These are phyloP conservation scores for Gamarada debralockiae DNA, from an alignment of 495 filamentous ascomycete species.

Conservation along the genomic window DNA sequence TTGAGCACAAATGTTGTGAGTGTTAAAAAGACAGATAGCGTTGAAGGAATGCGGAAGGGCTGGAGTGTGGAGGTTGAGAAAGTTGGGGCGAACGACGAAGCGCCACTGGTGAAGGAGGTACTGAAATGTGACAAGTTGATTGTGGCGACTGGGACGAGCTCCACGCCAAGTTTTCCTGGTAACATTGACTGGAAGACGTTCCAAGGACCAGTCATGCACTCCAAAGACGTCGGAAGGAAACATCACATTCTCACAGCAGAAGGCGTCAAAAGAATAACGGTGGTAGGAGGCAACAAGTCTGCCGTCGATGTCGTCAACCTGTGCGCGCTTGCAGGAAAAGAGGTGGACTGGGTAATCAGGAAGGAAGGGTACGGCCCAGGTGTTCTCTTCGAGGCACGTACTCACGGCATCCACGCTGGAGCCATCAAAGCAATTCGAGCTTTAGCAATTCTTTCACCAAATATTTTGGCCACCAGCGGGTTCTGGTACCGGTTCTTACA, in stretches of 20 bases:
- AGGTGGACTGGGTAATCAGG: constrained; percentile 33
- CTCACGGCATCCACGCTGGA: constrained; percentile 2
- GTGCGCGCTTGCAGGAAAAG: constrained; percentile 29
- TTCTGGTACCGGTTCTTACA: constrained; percentile 1
- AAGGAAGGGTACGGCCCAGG: constrained; percentile 26
- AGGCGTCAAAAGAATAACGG: constrained; percentile 22
- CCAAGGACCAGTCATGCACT: constrained; percentile 27
- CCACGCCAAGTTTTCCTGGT: constrained; percentile 28
- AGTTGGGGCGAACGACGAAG: constrained; percentile 1
- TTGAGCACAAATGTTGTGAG: constrained; percentile 29
- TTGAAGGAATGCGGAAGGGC: constrained; percentile 1
- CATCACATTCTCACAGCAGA: constrained; percentile 14
- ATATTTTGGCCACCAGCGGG: not conserved
- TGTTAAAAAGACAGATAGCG: constrained; percentile 21
- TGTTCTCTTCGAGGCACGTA: constrained; percentile 11
- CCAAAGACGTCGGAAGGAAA: constrained; percentile 18
- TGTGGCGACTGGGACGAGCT: constrained; percentile 33
- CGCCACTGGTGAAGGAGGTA: constrained; percentile 4
- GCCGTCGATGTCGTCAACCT: constrained; percentile 31
- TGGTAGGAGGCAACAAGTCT: constrained; percentile 35
- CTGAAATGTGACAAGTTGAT: constrained; percentile 31
- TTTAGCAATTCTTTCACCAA: not conserved
- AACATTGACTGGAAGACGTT: constrained; percentile 22
- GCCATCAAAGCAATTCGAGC: not conserved
- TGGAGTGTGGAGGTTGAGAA: constrained; percentile 24